Evolutionary conservation across 106 monocot genomes (phyloP).

Genomic region (Apostasia shenzhenica): DNA sequence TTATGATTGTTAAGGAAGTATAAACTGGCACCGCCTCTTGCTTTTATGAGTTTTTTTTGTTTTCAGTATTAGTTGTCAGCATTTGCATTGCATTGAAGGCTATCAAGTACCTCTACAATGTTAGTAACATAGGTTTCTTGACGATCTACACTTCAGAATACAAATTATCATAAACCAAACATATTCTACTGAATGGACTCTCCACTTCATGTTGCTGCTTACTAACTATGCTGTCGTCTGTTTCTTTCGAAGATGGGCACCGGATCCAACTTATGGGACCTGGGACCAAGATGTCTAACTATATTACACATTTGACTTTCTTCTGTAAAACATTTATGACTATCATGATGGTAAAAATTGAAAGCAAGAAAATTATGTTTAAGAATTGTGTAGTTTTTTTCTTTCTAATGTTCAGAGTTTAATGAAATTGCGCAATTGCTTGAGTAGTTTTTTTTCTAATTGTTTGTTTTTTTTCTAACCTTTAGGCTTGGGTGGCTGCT

Average conservation of each 20-base stretch:
- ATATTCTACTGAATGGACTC: neutral
- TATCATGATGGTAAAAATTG: neutral
- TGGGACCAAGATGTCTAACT: neutral
- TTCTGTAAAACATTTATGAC: neutral
- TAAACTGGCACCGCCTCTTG: neutral
- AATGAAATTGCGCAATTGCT: too few relatives aligned
- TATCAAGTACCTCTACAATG: too few relatives aligned
- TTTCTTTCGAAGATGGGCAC: neutral
- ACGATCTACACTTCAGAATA: too few relatives aligned
- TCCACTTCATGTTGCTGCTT: neutral
- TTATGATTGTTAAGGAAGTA: neutral
- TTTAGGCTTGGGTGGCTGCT: constrained; percentile 94
- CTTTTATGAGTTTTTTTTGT: too few relatives aligned
- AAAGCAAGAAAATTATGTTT: neutral
- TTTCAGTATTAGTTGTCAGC: too few relatives aligned
- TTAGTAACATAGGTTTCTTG: too few relatives aligned
- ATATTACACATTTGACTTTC: neutral
- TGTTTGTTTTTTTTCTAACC: neutral
- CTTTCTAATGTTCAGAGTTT: neutral
- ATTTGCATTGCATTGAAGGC: neutral
- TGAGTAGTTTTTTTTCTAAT: neutral
- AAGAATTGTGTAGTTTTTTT: neutral
- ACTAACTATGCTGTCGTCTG: neutral
- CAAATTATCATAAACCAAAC: neutral
- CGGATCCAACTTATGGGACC: neutral